Conservation (phyloP, 257 asterid genomes). For the Plantago elongata region DNA sequence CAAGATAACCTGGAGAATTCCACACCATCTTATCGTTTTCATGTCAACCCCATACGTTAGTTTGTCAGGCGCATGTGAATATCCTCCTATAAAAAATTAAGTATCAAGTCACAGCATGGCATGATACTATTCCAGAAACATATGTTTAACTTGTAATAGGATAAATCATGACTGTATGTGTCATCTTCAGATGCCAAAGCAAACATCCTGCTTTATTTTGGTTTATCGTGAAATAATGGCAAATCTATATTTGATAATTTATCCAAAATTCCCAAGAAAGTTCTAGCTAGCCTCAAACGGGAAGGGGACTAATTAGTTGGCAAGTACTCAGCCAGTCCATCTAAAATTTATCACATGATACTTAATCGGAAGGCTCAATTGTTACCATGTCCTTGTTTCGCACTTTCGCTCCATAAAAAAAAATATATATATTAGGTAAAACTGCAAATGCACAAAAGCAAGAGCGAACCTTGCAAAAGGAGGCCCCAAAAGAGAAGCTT, state of each 20-base stretch:
- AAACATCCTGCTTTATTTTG: neutral
- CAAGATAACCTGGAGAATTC: constrained; percentile 67
- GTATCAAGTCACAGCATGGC: neutral
- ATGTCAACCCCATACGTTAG: constrained; percentile 70
- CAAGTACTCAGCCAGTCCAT: neutral
- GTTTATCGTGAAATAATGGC: neutral
- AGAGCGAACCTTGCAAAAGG: constrained; percentile 63
- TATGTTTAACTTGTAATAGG: too few relatives aligned
- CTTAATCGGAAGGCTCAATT: too few relatives aligned
- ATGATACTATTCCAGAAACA: too few relatives aligned
- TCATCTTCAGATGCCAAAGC: neutral
- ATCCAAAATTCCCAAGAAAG: too few relatives aligned
- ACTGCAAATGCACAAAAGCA: constrained; percentile 14
- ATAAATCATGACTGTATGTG: too few relatives aligned
- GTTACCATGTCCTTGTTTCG: too few relatives aligned
- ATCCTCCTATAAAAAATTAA: constrained; percentile 48
- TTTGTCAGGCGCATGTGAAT: constrained; percentile 72
- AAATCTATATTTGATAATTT: too few relatives aligned
- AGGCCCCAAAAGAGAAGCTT: constrained; percentile 82
- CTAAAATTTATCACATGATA: neutral
- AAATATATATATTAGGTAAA: too few relatives aligned
- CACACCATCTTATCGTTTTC: constrained; percentile 69
- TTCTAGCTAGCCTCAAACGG: too few relatives aligned
- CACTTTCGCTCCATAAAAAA: too few relatives aligned
- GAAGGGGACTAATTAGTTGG: neutral